A percentile compares a stretch with the other conserved stretches of the same genome.
Conservation (phyloP, 2,329 filamentous ascomycete genomes). For the Colletotrichum liriopes region DNA sequence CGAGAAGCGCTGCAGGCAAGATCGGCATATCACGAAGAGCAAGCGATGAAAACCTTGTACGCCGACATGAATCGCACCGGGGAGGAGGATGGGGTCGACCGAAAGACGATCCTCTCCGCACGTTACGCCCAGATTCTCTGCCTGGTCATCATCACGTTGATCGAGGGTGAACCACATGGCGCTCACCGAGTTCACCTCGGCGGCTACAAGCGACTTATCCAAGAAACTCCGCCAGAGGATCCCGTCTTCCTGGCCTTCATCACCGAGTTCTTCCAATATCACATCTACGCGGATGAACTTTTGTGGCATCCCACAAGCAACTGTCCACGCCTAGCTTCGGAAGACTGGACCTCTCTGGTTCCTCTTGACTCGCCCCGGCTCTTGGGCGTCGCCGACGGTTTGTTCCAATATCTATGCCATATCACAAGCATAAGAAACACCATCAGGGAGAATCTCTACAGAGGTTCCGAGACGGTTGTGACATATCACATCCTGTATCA, state of each 20-base stretch:
- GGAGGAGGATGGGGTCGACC: conserved; percentile 60
- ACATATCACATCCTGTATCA: conserved; percentile 81
- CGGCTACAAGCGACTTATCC: conserved; percentile 82
- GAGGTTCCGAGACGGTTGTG: conserved; percentile 76
- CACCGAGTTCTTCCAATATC: conserved; percentile 89
- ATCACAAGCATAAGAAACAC: conserved; percentile 84
- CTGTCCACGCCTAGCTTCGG: conserved; percentile 57
- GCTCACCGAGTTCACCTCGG: conserved; percentile 86
- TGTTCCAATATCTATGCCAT: conserved; percentile 84
- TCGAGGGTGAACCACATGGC: conserved; percentile 71
- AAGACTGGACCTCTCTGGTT: conserved; percentile 60
- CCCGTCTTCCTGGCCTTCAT: conserved; percentile 75
- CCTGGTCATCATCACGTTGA: conserved; percentile 70
- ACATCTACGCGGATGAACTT: conserved; percentile 77
- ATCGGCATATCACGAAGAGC: conserved; percentile 69
- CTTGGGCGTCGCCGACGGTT: conserved; percentile 85
- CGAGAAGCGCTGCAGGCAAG: conserved; percentile 64
- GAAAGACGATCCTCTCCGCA: conserved; percentile 66
- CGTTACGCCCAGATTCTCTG: conserved; percentile 77
- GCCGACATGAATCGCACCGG: conserved; percentile 61
- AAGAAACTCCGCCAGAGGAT: conserved; percentile 72
- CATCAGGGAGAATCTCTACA: conserved; percentile 77
- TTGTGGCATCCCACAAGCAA: conserved; percentile 63
- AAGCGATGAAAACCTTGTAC: conserved; percentile 68
- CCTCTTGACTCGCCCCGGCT: conserved; percentile 70